Percentiles rank a stretch among this genome's conserved stretches.
Evolutionary conservation across 164 flowering plant genomes (phyloP).

Genomic region (Vitis rupestris): DNA sequence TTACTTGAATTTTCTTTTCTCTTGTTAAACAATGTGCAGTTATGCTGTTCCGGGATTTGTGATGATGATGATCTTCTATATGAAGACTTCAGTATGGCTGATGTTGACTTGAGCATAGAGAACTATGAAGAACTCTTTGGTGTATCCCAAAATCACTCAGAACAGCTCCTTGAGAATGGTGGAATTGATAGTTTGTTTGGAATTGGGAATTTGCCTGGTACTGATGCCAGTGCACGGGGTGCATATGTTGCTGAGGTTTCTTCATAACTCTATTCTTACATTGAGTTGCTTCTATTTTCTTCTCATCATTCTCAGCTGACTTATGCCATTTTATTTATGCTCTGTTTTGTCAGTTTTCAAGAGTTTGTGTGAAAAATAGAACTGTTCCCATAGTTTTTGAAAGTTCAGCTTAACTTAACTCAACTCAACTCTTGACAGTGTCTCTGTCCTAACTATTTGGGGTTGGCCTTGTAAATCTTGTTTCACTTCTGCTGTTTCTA

Average conservation of each 20-base stretch:
- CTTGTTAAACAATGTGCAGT: constrained; percentile 32
- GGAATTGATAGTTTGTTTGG: constrained; percentile 78
- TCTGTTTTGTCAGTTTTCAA: not conserved
- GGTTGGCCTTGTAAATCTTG: no score
- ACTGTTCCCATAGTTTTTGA: not conserved
- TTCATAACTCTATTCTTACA: constrained; percentile 1
- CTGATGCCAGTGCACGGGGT: constrained; percentile 52
- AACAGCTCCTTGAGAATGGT: constrained; percentile 68
- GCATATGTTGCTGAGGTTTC: constrained; percentile 56
- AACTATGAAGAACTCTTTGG: constrained; percentile 91
- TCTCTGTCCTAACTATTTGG: no score
- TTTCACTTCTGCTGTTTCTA: no score
- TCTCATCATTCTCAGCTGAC: not conserved
- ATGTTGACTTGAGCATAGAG: constrained; percentile 70
- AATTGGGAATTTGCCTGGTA: constrained; percentile 47
- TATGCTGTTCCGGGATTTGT: constrained; percentile 30
- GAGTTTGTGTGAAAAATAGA: not conserved
- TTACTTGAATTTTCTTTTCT: no score
- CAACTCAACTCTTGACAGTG: no score
- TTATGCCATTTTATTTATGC: not conserved
- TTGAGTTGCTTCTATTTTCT: not conserved
- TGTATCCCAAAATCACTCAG: constrained; percentile 49
- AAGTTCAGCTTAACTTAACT: not conserved
- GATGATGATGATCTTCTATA: constrained; percentile 50
- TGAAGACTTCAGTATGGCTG: constrained; percentile 72